Percentiles rank a stretch among this genome's conserved stretches.
Conservation (phyloP, 2,329 filamentous ascomycete genomes). For the Diaporthe ilicicola region DNA sequence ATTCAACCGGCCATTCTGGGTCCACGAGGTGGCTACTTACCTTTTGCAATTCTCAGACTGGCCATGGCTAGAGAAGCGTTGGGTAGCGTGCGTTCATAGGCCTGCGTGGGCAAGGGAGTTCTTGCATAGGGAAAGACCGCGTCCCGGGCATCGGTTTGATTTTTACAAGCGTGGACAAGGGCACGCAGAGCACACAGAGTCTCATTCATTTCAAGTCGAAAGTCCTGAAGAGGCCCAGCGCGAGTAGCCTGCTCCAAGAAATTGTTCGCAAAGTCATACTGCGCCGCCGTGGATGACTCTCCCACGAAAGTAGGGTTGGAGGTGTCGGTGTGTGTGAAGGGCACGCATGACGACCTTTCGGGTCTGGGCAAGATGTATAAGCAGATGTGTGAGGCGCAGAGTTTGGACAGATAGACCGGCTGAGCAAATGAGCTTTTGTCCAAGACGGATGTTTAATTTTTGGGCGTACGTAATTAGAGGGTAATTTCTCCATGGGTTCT, state of each 20-base stretch:
- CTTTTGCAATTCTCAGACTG: not conserved
- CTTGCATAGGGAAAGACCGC: not conserved
- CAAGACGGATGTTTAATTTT: no score
- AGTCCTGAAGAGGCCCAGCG: conserved; percentile 37
- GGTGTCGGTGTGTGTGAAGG: conserved; percentile 36
- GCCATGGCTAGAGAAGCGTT: not conserved
- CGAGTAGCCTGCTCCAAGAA: conserved; percentile 48
- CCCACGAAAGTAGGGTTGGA: conserved; percentile 51
- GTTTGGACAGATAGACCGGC: not conserved
- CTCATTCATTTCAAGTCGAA: conserved; percentile 45
- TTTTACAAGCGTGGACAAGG: conserved; percentile 40
- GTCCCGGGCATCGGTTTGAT: conserved; percentile 34
- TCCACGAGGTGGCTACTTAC: not conserved
- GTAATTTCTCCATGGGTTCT: not conserved
- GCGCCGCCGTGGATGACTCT: conserved; percentile 54
- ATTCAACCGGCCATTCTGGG: no score
- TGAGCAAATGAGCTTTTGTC: not conserved
- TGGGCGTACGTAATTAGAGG: not conserved
- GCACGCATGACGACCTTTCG: conserved; percentile 37
- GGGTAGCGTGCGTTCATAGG: not conserved
- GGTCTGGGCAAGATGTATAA: conserved; percentile 12
- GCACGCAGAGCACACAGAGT: conserved; percentile 46
- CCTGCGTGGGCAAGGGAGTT: not conserved
- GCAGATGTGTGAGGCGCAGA: conserved; percentile 21
- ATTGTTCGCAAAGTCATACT: conserved; percentile 56